Evolutionary conservation across 148 eudicot genomes (phyloP).

Genomic region (Rhododendron mucronatum): DNA sequence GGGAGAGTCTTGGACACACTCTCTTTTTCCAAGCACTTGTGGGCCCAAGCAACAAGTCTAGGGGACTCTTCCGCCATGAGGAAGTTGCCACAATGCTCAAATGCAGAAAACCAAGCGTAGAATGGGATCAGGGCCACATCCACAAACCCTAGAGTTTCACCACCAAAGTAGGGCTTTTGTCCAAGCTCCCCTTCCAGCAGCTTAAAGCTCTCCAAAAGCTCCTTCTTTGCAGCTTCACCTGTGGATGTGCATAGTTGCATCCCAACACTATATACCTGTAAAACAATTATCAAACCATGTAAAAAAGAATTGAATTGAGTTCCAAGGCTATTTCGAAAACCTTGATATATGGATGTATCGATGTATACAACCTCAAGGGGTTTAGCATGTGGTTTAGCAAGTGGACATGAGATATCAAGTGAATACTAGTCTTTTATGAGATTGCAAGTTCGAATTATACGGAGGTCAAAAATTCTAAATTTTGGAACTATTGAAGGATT

Average conservation of each 20-base stretch:
- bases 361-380: no score
- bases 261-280: not conserved
- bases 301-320: not conserved
- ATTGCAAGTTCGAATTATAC: no score
- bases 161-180: conserved; percentile 2
- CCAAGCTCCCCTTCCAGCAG: conserved; percentile 38
- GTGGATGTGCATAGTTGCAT: not conserved
- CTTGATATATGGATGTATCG: not conserved
- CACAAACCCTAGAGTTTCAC: conserved; percentile 25
- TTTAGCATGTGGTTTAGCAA: no score
- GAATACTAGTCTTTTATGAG: no score
- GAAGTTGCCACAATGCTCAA: conserved; percentile 16
- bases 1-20: conserved; percentile 27
- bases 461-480: no score
- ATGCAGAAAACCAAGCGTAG: conserved; percentile 27
- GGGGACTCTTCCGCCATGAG: conserved; percentile 33
- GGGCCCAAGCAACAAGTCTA: conserved; percentile 32
- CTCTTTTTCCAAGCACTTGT: conserved; percentile 40
- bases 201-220: conserved; percentile 22
- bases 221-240: conserved; percentile 27
- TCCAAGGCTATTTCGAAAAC: no score
- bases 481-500: no score
- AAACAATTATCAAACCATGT: not conserved
- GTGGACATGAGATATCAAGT: no score
- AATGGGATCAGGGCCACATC: conserved; percentile 35